These are phyloP conservation scores for Nemania sp. DNA, from an alignment of 2,329 filamentous ascomycete species.

Conservation along the genomic window DNA sequence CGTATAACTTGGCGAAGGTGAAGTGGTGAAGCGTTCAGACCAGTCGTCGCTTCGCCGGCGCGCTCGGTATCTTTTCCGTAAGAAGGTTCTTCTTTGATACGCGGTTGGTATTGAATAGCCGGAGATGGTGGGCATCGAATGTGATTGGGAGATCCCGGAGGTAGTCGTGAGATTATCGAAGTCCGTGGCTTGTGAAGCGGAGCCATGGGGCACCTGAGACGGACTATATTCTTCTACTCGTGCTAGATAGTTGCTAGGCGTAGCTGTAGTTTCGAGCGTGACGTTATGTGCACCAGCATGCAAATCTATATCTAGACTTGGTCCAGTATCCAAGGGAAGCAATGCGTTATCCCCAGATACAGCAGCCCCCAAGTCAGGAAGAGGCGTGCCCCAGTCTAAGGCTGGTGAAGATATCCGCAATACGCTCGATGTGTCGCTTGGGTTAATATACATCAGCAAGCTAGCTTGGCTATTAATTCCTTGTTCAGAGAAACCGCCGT, in stretches of 20 bases:
- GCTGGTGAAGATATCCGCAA: conserved; percentile 6
- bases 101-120: neutral
- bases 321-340: neutral
- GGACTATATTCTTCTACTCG: neutral
- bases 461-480: neutral
- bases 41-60: conserved; percentile 8
- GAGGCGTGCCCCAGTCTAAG: conserved; percentile 9
- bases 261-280: neutral
- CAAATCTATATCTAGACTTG: neutral
- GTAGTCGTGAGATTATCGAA: conserved; percentile 15
- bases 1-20: neutral
- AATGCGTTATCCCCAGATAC: neutral
- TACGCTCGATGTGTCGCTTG: neutral
- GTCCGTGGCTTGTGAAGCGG: conserved; percentile 14
- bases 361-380: conserved; percentile 3
- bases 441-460: neutral
- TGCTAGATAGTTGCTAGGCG: neutral
- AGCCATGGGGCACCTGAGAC: neutral
- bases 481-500: neutral
- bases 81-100: neutral
- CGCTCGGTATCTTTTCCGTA: conserved; percentile 10
- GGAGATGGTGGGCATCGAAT: neutral
- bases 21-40: neutral
- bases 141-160: neutral
- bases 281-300: neutral